Evolutionary conservation across 352 stramenopile genomes (phyloP).

Genomic region (Phytophthora ohioensis): DNA sequence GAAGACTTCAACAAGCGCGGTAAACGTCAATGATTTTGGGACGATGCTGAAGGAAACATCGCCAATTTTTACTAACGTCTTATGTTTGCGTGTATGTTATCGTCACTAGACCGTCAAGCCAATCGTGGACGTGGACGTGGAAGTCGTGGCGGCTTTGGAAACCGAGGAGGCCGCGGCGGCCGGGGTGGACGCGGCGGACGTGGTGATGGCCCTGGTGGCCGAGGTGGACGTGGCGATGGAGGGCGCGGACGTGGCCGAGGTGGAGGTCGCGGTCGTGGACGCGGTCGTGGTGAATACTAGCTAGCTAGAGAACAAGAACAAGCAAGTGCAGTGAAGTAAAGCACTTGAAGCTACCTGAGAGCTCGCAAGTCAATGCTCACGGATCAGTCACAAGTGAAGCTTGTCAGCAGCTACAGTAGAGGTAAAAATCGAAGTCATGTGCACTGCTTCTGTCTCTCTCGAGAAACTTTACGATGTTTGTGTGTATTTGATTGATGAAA

Average conservation of each 20-base stretch:
- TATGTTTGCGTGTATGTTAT: conserved; percentile 23
- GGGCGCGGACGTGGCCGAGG: conserved; percentile 46
- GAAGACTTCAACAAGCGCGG: conserved; percentile 90
- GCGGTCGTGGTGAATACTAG: conserved; percentile 52
- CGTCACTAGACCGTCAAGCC: conserved; percentile 66
- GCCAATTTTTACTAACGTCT: conserved; percentile 8
- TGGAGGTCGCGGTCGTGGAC: conserved; percentile 50
- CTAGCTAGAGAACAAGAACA: conserved; percentile 28
- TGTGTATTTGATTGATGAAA: conserved; percentile 29
- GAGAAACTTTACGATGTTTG: conserved; percentile 16
- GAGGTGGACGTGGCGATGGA: conserved; percentile 46
- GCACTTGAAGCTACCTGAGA: conserved; percentile 12
- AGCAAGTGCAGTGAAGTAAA: conserved; percentile 17
- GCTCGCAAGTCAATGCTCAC: background rate
- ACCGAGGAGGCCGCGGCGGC: conserved; percentile 52
- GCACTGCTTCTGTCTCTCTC: background rate
- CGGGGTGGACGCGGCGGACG: conserved; percentile 50
- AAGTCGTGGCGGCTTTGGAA: conserved; percentile 60
- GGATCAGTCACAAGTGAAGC: background rate
- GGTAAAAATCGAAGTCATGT: conserved; percentile 23
- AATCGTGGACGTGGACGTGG: conserved; percentile 79
- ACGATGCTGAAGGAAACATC: conserved; percentile 6
- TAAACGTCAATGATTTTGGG: conserved; percentile 31
- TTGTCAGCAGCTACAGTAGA: conserved; percentile 24
- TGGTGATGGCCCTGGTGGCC: conserved; percentile 38